These are phyloP conservation scores for Suhomyces bokatorum DNA, from an alignment of 1,139 yeast genomes.

Conservation along the genomic window DNA sequence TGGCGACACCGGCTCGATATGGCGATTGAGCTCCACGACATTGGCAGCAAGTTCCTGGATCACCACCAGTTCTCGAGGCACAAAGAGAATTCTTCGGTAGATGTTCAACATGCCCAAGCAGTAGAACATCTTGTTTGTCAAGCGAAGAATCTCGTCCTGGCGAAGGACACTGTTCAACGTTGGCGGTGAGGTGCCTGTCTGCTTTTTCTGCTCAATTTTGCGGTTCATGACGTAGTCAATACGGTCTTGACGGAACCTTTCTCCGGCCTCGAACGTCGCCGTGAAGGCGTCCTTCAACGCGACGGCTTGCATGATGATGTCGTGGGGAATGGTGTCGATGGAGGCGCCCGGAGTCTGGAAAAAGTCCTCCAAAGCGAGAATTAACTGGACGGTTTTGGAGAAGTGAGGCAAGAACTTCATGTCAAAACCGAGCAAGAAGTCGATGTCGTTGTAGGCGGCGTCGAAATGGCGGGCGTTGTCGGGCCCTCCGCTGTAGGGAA, in stretches of 20 bases:
- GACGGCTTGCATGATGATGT: conserved; percentile 44
- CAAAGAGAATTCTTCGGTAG: conserved; percentile 52
- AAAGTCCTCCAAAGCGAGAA: conserved; percentile 37
- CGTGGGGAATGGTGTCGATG: conserved; percentile 28
- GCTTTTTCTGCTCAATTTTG: too few species aligned
- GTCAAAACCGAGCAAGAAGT: conserved; percentile 61
- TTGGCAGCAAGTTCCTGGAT: conserved; percentile 50
- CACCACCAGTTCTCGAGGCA: conserved; percentile 47
- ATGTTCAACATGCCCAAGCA: conserved; percentile 57
- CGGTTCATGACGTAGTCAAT: too few species aligned
- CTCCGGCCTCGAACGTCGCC: conserved; percentile 35
- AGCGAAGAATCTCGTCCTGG: conserved; percentile 45
- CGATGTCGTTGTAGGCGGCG: conserved; percentile 39
- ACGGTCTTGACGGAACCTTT: conserved; percentile 24
- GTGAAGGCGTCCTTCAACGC: conserved; percentile 44
- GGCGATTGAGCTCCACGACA: conserved; percentile 35
- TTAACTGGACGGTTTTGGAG: conserved; percentile 46
- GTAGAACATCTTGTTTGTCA: conserved; percentile 57
- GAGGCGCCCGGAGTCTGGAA: conserved; percentile 16
- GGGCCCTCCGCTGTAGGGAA: too few species aligned
- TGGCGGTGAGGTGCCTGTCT: too few species aligned
- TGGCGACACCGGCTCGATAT: conserved; percentile 47
- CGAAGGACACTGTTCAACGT: conserved; percentile 21
- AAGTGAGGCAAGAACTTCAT: conserved; percentile 51
- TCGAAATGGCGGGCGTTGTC: too few species aligned